phyloP scores from a whole-genome alignment of 1,139 yeast species.

The Maudiozyma humilis region DNA sequence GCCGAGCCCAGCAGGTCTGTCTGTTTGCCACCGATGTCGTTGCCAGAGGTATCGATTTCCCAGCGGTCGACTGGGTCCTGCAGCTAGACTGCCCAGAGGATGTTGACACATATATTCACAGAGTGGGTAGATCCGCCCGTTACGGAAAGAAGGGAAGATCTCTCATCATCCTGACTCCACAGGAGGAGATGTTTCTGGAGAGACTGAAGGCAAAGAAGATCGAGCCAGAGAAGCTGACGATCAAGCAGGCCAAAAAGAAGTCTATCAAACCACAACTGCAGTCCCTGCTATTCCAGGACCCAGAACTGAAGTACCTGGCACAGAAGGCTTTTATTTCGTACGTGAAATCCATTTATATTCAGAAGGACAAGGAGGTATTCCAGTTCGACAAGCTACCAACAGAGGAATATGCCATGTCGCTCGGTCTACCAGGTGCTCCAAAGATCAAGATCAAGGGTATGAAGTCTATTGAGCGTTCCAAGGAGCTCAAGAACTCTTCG shows the following conservation, averaged over 20 bases:
- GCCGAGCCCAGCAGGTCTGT: slow-evolving; percentile 80
- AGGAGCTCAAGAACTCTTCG: slow-evolving; percentile 75
- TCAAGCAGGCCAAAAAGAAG: slow-evolving; percentile 69
- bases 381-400: slow-evolving; percentile 66
- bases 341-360: slow-evolving; percentile 73
- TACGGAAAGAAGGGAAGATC: slow-evolving; percentile 88
- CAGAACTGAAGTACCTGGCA: slow-evolving; percentile 83
- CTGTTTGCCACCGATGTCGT: slow-evolving; percentile 94
- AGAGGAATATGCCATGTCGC: slow-evolving; percentile 75
- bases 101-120: slow-evolving; percentile 85
- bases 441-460: slow-evolving; percentile 64
- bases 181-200: slow-evolving; percentile 70
- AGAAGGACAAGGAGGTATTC: slow-evolving; percentile 81
- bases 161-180: slow-evolving; percentile 70
- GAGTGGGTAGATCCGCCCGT: slow-evolving; percentile 95
- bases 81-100: slow-evolving; percentile 97
- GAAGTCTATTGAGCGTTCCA: slow-evolving; percentile 39
- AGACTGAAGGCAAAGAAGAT: slow-evolving; percentile 57
- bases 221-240: slow-evolving; percentile 62
- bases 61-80: slow-evolving; percentile 94
- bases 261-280: slow-evolving; percentile 79
- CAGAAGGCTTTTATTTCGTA: slow-evolving; percentile 94
- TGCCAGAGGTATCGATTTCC: slow-evolving; percentile 95
- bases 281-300: slow-evolving; percentile 83
- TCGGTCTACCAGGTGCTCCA: slow-evolving; percentile 96